A percentile compares a stretch with the other conserved stretches of the same genome.
Evolutionary conservation across 495 filamentous ascomycete genomes (phyloP).

Genomic region (Baudoinia panamericana): DNA sequence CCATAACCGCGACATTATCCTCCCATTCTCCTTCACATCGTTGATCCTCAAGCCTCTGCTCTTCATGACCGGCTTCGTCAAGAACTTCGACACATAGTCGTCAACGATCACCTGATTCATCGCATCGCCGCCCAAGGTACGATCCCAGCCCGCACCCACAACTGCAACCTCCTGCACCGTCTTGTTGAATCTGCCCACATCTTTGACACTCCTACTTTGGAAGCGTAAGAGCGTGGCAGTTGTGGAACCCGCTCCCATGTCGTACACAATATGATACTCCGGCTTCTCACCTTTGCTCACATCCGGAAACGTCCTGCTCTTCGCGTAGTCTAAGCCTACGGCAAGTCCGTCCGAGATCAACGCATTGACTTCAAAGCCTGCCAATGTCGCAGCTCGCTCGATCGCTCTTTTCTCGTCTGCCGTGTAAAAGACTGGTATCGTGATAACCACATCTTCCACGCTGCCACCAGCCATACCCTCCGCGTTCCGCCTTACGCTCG

Average conservation of each 20-base stretch:
- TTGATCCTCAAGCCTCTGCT: conserved; percentile 43
- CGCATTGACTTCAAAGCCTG: conserved; percentile 71
- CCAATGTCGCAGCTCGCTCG: conserved; percentile 67
- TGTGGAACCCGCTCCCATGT: conserved; percentile 97
- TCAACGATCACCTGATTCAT: conserved; percentile 78
- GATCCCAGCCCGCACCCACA: conserved; percentile 77
- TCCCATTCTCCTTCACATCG: conserved; percentile 60
- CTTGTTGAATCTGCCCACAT: conserved; percentile 89
- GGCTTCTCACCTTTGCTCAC: conserved; percentile 74
- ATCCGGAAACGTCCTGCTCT: conserved; percentile 72
- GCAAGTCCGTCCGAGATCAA: conserved; percentile 84
- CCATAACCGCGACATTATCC: conserved; percentile 73
- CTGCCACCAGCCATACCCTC: conserved; percentile 60
- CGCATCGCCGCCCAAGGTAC: conserved; percentile 75
- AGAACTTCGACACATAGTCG: conserved; percentile 72
- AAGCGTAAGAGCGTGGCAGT: conserved; percentile 88
- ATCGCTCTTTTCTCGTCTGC: conserved; percentile 77
- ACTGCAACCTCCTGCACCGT: conserved; percentile 87
- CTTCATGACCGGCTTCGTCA: conserved; percentile 56
- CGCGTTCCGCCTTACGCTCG: conserved; percentile 76
- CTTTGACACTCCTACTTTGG: conserved; percentile 79
- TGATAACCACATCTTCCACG: conserved; percentile 74
- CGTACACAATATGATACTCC: conserved; percentile 85
- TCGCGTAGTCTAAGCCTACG: conserved; percentile 91
- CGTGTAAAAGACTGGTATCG: conserved; percentile 83